Evolutionary conservation across 495 filamentous ascomycete genomes (phyloP), one percentile per base, ranked within the genome.

Genomic region (Tuber indicum): DNA sequence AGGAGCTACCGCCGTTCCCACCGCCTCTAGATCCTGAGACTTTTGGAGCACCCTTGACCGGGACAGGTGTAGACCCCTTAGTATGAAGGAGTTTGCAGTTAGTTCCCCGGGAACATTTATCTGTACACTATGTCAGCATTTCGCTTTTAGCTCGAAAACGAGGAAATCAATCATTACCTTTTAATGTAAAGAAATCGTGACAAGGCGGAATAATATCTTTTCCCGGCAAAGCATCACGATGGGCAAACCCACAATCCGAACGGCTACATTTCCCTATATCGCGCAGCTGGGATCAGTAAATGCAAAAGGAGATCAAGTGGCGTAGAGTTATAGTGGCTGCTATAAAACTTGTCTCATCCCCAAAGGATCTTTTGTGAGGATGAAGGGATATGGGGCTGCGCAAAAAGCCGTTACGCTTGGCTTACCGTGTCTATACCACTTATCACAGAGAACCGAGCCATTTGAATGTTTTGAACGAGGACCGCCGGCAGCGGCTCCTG

Each of bases 381-480:
- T 16, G n/a, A 66, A 66, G 58, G 58, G 58, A 66, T 26, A 10
- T 66, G n/a, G 58, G 14, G 58, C 52, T 39, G 26, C 17, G 70
- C 32, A n/a, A 17, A 39, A 72, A 44, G 41, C 39, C 26, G 36
- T 70, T 36, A 73, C 16, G 32, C 47, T 36, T 41, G 7, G 7
- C 70, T 79, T 73, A 80, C 78, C 73, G 39, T 76, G n/a, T 26
- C 47, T 52, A 43, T 79, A 41, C 36, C 47, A 75, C 49, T n/a
- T 80, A 21, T 79, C 74, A 62, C 78, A 80, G 8, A 80, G 41
- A 12, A 74, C 23, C 66, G 78, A 80, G 42, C 78, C 78, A 73
- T 80, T 80, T 4, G n/a, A 0, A 66, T 66, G 58, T 32, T 16
- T 32, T 32, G 58, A 66, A 17, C 58, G 58, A 32, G 58, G 26